Evolutionary conservation across 116 monocot species (phyloP).

Genomic region (Cymodocea nodosa): DNA sequence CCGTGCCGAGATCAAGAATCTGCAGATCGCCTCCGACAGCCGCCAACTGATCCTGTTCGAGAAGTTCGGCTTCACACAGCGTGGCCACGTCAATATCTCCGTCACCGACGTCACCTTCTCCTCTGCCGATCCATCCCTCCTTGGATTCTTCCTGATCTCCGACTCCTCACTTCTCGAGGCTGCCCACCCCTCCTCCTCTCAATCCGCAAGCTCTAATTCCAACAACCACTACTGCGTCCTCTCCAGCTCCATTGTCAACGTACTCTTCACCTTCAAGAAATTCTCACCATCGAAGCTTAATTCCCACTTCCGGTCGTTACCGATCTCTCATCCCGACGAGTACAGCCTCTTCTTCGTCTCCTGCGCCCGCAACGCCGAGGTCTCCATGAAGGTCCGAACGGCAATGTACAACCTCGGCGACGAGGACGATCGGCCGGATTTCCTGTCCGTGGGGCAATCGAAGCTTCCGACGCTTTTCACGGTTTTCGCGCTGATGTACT

Average conservation of each 20-base stretch:
- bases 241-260: slow-evolving; percentile 28
- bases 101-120: slow-evolving; percentile 31
- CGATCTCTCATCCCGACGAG: slow-evolving; percentile 66
- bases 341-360: slow-evolving; percentile 80
- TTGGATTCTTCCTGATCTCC: slow-evolving; percentile 90
- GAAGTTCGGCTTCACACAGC: slow-evolving; percentile 60
- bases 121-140: slow-evolving; percentile 38
- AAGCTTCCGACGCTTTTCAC: slow-evolving; percentile 51
- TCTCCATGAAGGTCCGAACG: slow-evolving; percentile 67
- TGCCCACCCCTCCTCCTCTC: slow-evolving; percentile 19
- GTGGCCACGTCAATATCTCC: slow-evolving; percentile 34
- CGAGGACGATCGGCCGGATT: slow-evolving; percentile 32
- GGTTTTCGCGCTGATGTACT: slow-evolving; percentile 40
- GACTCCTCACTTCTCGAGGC: slow-evolving; percentile 54
- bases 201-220: slow-evolving; percentile 1
- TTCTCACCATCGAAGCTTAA: slow-evolving; percentile 9
- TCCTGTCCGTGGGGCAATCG: slow-evolving; percentile 66
- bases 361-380: slow-evolving; percentile 41
- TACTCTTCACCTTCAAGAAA: slow-evolving; percentile 58
- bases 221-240: slow-evolving; percentile 33
- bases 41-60: slow-evolving; percentile 69
- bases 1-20: slow-evolving; percentile 53
- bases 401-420: slow-evolving; percentile 64
- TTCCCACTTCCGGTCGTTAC: slow-evolving; percentile 33
- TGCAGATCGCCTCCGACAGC: slow-evolving; percentile 40